Evolutionary conservation across 2,329 filamentous ascomycete genomes (phyloP).

Genomic region (Colletotrichum siamense): DNA sequence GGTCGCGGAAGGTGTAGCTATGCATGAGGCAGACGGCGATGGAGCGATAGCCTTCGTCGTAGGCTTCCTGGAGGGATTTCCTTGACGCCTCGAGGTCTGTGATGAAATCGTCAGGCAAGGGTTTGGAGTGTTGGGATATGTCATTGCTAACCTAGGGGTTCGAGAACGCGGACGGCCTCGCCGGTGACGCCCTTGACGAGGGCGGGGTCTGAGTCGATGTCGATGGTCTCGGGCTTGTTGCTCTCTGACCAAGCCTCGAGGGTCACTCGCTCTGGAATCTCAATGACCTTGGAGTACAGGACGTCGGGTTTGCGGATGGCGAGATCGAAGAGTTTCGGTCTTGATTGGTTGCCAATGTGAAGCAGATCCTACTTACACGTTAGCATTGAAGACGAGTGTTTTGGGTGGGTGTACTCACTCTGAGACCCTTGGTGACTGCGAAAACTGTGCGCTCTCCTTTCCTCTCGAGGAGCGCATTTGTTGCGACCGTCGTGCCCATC

Average conservation of each 20-base stretch:
- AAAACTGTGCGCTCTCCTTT: conserved; percentile 73
- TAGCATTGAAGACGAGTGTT: neutral
- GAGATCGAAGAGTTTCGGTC: conserved; percentile 76
- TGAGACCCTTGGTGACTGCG: conserved; percentile 68
- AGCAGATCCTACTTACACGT: conserved; percentile 65
- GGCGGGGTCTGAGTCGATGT: conserved; percentile 9
- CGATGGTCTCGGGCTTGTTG: conserved; percentile 11
- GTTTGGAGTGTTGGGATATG: accelerated
- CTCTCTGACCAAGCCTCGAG: conserved; percentile 54
- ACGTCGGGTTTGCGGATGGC: conserved; percentile 72
- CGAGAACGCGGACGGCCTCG: conserved; percentile 71
- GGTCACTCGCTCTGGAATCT: conserved; percentile 77
- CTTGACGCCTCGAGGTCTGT: conserved; percentile 54
- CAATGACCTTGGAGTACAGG: conserved; percentile 72
- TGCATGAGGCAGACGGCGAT: conserved; percentile 77
- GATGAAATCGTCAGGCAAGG: neutral
- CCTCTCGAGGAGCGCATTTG: conserved; percentile 76
- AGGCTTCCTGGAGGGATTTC: conserved; percentile 63
- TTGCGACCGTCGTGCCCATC: conserved; percentile 81
- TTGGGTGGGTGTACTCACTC: neutral
- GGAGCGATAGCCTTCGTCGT: conserved; percentile 65
- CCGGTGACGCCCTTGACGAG: conserved; percentile 66
- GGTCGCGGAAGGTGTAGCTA: conserved; percentile 73
- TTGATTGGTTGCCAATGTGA: conserved; percentile 75
- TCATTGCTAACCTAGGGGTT: conserved; percentile 45